Base-by-base conservation (phyloP, 225 moss, liverwort and hornwort species). In the Thuidium tamariscinum region DNA sequence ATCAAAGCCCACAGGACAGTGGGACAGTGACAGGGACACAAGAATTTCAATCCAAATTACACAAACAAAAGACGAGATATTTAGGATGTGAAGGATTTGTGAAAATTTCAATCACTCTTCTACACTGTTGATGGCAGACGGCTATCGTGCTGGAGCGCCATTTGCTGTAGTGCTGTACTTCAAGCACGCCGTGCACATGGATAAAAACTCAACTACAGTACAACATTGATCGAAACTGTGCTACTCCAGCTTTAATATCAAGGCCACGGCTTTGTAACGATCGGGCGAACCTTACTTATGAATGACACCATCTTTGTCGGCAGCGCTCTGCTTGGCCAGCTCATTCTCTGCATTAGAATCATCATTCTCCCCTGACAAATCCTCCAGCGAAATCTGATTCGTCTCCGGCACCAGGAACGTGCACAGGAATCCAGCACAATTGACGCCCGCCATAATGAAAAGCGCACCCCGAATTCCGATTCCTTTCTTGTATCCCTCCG, bases 401-500 rank as follows among this genome's bases (percentile, higher is more conserved):
- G 94, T 94, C 86, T 94, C 94, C 16, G 94, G 94, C 61, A 94
- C 94, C 69, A 94, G 56, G 74, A 94, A 94, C 5, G 94, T 94
- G 87, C 71, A 91, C 0, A 80, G 0, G 79, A 94, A 91, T 46
- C 94, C 94, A 1, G 29, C 0, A 7, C 27, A 64, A 39, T 93
- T 94, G 2, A 89, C 85, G 11, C 7, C 90, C 22, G 82, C 89
- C 46, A 94, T 34, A 13, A 91, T 4, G 56, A 82, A 90, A 30
- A 94, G 89, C 10, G 94, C 79, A 59, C 68, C 68, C 39, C 74
- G 85, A 10, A 91, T 11, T 42, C 94, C 94, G 16, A 91, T 86
- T 56, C 94, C 94, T 42, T 56, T 80, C 12, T 1, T 0, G 82
- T 94, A 94, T 34, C 92, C 94, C 36, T 55, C 13, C 18, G 29